Percentiles rank a stretch among this genome's conserved stretches.
These are phyloP conservation scores for Kalaharituber pfeilii DNA, from an alignment of 2,329 filamentous ascomycete genomes.

Conservation along the genomic window DNA sequence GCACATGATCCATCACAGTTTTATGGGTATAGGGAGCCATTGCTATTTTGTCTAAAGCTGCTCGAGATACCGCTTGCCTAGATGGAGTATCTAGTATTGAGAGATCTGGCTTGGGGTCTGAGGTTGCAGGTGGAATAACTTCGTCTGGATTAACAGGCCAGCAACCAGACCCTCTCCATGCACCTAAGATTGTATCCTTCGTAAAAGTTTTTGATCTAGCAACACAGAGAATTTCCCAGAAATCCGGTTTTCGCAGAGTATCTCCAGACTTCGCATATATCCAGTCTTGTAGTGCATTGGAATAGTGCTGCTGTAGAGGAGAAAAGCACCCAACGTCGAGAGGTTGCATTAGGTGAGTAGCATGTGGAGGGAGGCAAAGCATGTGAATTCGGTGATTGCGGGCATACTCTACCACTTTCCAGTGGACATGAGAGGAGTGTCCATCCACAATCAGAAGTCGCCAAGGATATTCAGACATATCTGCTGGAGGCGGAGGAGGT, in stretches of 20 bases:
- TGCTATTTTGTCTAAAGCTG: too few relatives aligned
- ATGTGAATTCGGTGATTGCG: conserved; percentile 9
- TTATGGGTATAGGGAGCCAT: too few relatives aligned
- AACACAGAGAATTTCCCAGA: conserved; percentile 1
- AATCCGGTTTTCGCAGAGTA: conserved; percentile 2
- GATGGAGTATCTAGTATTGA: too few relatives aligned
- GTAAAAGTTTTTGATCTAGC: not conserved
- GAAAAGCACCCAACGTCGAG: conserved; percentile 17
- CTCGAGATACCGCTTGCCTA: too few relatives aligned
- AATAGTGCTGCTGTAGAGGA: conserved; percentile 6
- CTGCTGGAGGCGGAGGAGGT: too few relatives aligned
- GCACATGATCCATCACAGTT: too few relatives aligned
- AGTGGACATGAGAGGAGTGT: conserved; percentile 8
- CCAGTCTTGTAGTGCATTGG: not conserved
- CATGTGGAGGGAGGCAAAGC: conserved; percentile 9
- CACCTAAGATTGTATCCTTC: conserved; percentile 4
- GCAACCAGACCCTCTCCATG: too few relatives aligned
- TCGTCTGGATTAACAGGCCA: too few relatives aligned
- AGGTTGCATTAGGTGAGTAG: conserved; percentile 12
- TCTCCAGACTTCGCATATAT: not conserved
- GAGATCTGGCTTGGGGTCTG: too few relatives aligned
- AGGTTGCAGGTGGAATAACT: too few relatives aligned
- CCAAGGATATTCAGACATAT: too few relatives aligned
- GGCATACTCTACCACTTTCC: conserved; percentile 10
- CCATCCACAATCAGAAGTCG: conserved; percentile 12